Conservation (phyloP, 2,329 filamentous ascomycete species). For the Colletotrichum brevisporum region DNA sequence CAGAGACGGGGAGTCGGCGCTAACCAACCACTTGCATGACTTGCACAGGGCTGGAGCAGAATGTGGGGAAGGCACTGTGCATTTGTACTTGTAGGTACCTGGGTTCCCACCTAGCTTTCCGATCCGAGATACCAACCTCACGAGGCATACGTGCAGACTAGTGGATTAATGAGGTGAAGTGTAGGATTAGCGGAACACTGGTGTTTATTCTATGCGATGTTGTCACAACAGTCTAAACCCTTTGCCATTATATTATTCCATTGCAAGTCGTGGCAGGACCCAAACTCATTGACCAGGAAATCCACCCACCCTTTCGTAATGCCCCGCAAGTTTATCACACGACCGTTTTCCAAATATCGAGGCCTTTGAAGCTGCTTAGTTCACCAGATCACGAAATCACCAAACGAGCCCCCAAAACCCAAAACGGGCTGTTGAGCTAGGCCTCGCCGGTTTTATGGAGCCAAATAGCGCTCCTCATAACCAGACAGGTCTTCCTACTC, state of each 20-base stretch:
- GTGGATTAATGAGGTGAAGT: too few relatives aligned
- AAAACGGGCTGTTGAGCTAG: background rate
- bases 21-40: slow-evolving; percentile 35
- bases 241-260: background rate
- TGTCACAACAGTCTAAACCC: slow-evolving; percentile 1
- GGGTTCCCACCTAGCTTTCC: too few relatives aligned
- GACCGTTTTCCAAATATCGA: background rate
- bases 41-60: slow-evolving; percentile 26
- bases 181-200: too few relatives aligned
- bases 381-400: too few relatives aligned
- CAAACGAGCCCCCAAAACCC: background rate
- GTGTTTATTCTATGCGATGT: background rate
- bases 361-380: too few relatives aligned
- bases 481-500: slow-evolving; percentile 49
- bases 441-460: background rate
- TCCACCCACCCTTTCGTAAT: slow-evolving; percentile 7
- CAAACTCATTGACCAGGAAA: background rate
- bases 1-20: slow-evolving; percentile 26
- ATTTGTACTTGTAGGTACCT: too few relatives aligned
- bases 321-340: slow-evolving; percentile 8
- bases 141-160: too few relatives aligned
- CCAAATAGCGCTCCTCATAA: slow-evolving; percentile 7
- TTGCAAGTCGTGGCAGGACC: too few relatives aligned
- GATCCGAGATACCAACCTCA: too few relatives aligned
- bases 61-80: slow-evolving; percentile 22